Evolutionary conservation across 305 asterid species (phyloP).

Genomic region (Fraxinus latifolia): DNA sequence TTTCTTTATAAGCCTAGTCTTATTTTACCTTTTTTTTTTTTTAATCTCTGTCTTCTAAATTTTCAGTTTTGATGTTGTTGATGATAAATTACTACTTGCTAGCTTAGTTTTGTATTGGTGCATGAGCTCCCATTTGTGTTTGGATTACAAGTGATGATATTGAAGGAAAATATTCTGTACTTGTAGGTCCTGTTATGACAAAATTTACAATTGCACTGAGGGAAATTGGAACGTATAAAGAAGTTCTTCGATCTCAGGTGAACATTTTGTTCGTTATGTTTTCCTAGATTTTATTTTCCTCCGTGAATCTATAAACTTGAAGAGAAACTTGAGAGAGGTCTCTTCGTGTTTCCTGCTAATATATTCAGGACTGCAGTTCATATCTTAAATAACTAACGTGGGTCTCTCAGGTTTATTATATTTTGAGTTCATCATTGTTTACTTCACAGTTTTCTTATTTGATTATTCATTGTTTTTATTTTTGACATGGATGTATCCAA

Average conservation of each 20-base stretch:
- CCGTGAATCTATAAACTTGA: neutral
- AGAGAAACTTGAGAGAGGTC: neutral
- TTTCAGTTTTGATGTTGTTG: neutral
- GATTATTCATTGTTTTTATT: neutral
- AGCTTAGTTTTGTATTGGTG: conserved; percentile 15
- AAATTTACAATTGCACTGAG: conserved; percentile 96
- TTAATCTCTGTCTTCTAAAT: neutral
- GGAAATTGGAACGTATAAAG: conserved; percentile 98
- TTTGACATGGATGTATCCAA: neutral
- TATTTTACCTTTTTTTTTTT: neutral
- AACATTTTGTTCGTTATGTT: conserved; percentile 9
- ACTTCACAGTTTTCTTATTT: neutral
- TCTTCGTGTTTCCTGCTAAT: neutral
- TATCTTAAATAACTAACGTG: neutral
- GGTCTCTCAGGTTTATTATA: neutral
- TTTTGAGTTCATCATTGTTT: neutral
- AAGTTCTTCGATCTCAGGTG: conserved; percentile 99
- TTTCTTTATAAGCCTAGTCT: neutral
- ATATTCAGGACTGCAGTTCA: neutral
- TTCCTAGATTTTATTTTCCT: neutral
- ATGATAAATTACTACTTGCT: conserved; percentile 3
- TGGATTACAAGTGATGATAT: conserved; percentile 18
- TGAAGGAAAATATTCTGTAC: conserved; percentile 20
- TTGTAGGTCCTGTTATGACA: conserved; percentile 96
- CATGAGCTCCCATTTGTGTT: conserved; percentile 17